Evolutionary conservation across 306 rosid species (phyloP).

Genomic region (Glycyrrhiza uralensis): DNA sequence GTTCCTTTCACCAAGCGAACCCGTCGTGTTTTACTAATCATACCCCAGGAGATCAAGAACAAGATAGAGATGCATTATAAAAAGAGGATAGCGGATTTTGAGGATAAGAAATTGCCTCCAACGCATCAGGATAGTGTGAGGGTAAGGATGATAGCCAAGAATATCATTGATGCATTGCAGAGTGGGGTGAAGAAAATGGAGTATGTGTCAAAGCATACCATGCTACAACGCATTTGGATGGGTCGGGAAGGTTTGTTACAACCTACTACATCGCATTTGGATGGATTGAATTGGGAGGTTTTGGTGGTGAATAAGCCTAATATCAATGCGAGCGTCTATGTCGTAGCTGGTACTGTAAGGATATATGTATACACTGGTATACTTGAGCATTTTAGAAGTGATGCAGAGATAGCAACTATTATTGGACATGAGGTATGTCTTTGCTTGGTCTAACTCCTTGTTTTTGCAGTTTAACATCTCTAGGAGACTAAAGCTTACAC

Average conservation of each 20-base stretch:
- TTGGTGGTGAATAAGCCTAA: conserved; percentile 72
- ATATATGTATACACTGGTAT: conserved; percentile 82
- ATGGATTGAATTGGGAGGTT: conserved; percentile 88
- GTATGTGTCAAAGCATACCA: conserved; percentile 54
- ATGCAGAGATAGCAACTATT: conserved; percentile 75
- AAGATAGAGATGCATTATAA: too few relatives aligned
- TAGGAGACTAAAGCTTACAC: neutral
- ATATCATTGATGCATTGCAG: conserved; percentile 63
- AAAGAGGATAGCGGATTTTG: conserved; percentile 50
- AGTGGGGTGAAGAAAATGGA: conserved; percentile 67
- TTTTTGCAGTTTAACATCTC: neutral
- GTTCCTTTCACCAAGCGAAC: conserved; percentile 72
- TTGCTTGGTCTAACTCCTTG: too few relatives aligned
- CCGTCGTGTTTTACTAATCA: too few relatives aligned
- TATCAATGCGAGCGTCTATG: conserved; percentile 72
- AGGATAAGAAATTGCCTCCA: conserved; percentile 70
- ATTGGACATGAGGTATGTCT: conserved; percentile 94
- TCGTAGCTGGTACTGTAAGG: conserved; percentile 87
- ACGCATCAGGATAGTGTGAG: conserved; percentile 76
- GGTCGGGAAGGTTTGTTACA: conserved; percentile 33
- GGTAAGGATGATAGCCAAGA: conserved; percentile 60
- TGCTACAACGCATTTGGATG: too few relatives aligned
- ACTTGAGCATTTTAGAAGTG: conserved; percentile 66
- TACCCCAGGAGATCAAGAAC: too few relatives aligned
- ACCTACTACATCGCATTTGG: conserved; percentile 64